Percentiles rank a stretch among this genome's conserved stretches.
Evolutionary conservation across 805 yeast species (phyloP).

Genomic region (Saccharomycopsis guyanensis): DNA sequence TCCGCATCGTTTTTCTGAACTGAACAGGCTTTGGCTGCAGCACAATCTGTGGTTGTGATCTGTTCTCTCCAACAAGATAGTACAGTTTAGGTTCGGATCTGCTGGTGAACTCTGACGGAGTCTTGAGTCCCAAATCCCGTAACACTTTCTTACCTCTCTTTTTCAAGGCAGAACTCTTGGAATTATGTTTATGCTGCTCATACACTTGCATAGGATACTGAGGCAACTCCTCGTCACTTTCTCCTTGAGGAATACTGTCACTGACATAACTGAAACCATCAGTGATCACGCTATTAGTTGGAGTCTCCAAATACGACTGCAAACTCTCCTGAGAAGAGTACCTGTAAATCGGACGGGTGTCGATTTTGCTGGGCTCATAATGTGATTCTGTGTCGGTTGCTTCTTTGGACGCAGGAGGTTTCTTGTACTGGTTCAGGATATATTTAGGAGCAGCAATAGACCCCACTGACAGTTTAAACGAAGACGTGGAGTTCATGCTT

Average conservation of each 20-base stretch:
- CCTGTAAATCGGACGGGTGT: no score
- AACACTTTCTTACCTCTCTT: constrained; percentile 19
- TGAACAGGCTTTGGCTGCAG: constrained; percentile 15
- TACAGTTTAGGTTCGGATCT: constrained; percentile 18
- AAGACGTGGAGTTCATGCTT: not conserved
- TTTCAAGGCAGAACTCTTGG: constrained; percentile 13
- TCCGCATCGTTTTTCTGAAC: constrained; percentile 20
- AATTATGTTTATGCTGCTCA: constrained; percentile 1
- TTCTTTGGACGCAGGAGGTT: not conserved
- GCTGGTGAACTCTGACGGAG: constrained; percentile 19
- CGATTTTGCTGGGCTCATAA: not conserved
- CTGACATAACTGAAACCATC: constrained; percentile 1
- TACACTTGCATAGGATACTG: constrained; percentile 14
- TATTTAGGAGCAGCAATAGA: not conserved
- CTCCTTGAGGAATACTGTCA: no score
- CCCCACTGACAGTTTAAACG: not conserved
- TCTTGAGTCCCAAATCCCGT: constrained; percentile 14
- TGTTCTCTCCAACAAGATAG: not conserved
- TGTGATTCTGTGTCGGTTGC: not conserved
- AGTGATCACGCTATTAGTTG: not conserved
- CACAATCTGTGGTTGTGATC: not conserved
- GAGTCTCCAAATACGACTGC: not conserved
- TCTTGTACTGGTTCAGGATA: not conserved
- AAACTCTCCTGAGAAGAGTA: not conserved
- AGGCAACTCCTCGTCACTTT: constrained; percentile 13